A percentile compares a stretch with the other conserved stretches of the same genome.
Conservation (phyloP, 768 basidiomycete genomes). For the Panellus pusillus region DNA sequence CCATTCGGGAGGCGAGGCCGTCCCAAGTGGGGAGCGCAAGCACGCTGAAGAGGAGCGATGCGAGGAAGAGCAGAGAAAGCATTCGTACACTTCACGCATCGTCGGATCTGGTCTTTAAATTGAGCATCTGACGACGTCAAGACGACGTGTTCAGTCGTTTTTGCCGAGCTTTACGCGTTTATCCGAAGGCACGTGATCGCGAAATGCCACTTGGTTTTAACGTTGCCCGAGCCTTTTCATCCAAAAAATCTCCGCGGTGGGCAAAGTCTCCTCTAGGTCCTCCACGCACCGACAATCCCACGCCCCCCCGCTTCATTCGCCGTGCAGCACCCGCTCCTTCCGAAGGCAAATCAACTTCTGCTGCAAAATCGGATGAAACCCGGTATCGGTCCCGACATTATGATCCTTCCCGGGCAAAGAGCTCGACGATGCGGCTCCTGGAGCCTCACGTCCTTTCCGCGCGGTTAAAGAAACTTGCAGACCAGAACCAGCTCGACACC, state of each 20-base stretch:
- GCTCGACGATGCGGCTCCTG: constrained; percentile 42
- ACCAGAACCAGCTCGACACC: constrained; percentile 53
- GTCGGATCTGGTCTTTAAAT: too few species aligned
- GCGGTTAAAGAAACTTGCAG: constrained; percentile 59
- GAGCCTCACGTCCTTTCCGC: constrained; percentile 62
- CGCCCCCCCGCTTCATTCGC: constrained; percentile 9
- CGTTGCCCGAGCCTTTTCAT: background rate
- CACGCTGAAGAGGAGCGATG: constrained; percentile 21
- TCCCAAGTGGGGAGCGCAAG: constrained; percentile 44
- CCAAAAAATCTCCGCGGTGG: constrained; percentile 4
- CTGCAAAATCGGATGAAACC: constrained; percentile 17
- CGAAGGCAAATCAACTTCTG: constrained; percentile 1
- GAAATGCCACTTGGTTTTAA: background rate
- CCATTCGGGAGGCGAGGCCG: constrained; percentile 32
- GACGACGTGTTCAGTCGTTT: background rate
- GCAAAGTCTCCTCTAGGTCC: constrained; percentile 1
- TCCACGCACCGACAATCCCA: background rate
- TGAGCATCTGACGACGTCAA: background rate
- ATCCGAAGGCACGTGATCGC: background rate
- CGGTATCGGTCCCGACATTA: constrained; percentile 42
- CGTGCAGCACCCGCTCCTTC: constrained; percentile 5
- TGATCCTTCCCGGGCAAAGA: constrained; percentile 31
- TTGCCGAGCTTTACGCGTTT: constrained; percentile 11
- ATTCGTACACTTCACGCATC: background rate
- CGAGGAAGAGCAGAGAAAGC: constrained; percentile 23